Evolutionary conservation across 257 asterid genomes (phyloP).

Genomic region (Nicotiana tomentosiformis): DNA sequence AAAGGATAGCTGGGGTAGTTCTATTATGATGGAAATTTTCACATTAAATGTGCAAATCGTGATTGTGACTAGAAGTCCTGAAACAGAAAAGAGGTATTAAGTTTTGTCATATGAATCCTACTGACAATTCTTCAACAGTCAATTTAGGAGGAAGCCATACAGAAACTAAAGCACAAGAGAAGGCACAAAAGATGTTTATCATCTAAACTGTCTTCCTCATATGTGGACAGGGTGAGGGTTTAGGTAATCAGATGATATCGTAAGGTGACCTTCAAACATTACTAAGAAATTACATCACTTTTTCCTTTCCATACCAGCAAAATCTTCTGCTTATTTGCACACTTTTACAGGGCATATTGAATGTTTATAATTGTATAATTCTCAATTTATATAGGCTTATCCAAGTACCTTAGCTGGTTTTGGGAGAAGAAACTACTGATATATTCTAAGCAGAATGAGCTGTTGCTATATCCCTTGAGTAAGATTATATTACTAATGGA

Average conservation of each 20-base stretch:
- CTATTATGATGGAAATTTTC: not conserved
- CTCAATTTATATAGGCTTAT: not conserved
- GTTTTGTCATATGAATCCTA: not conserved
- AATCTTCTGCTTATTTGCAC: not conserved
- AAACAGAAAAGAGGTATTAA: conserved; percentile 2
- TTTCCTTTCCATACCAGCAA: not conserved
- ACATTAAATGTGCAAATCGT: not conserved
- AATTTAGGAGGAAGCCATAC: not conserved
- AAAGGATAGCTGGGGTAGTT: not conserved
- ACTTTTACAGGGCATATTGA: not conserved
- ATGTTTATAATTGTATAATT: not conserved
- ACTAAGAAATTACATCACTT: not conserved
- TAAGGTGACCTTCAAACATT: not conserved
- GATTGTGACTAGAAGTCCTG: not conserved
- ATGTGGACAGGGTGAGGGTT: not conserved
- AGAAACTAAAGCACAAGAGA: not conserved
- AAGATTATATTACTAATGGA: not conserved
- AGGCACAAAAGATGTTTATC: not conserved
- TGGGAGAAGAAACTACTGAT: not conserved
- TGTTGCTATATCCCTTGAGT: not conserved
- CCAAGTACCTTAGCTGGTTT: not conserved
- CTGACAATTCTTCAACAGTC: not conserved
- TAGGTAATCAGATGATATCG: not conserved
- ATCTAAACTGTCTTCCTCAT: not conserved
- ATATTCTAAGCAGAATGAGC: not conserved